Percentiles rank a stretch among this genome's conserved stretches.
Evolutionary conservation across 345 rosid species (phyloP).

Genomic region (Draba incana): DNA sequence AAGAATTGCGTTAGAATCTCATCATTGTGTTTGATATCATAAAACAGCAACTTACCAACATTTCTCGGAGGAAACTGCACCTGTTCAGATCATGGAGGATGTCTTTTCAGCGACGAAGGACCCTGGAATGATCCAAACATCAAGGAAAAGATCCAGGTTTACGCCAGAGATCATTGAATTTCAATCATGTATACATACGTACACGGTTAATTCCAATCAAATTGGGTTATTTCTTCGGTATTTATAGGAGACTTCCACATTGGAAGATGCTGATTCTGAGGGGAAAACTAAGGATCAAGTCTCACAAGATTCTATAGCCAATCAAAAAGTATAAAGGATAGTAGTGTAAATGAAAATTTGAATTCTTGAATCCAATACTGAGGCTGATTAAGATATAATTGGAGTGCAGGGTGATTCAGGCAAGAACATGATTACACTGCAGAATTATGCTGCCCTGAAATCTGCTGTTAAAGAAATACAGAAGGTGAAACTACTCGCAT

Average conservation of each 20-base stretch:
- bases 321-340: slow-evolving; percentile 10
- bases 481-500: slow-evolving; percentile 12
- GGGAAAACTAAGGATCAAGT: slow-evolving; percentile 6
- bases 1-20: slow-evolving; percentile 14
- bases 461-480: slow-evolving; percentile 17
- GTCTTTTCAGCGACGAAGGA: slow-evolving; percentile 79
- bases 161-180: background rate
- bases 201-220: slow-evolving; percentile 4
- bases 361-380: background rate
- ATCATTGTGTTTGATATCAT: slow-evolving; percentile 11
- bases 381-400: slow-evolving; percentile 11
- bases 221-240: background rate
- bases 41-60: slow-evolving; percentile 85
- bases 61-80: slow-evolving; percentile 91
- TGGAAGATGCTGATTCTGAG: slow-evolving; percentile 21
- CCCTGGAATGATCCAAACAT: slow-evolving; percentile 87
- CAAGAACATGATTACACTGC: slow-evolving; percentile 9
- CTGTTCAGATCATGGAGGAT: slow-evolving; percentile 77
- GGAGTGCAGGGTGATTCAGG: slow-evolving; percentile 21
- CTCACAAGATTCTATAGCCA: slow-evolving; percentile 18
- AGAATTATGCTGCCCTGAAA: slow-evolving; percentile 24
- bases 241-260: slow-evolving; percentile 17
- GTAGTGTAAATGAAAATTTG: background rate
- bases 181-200: background rate
- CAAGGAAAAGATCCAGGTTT: slow-evolving; percentile 48